Conservation (phyloP, 257 asterid genomes). For the Solanum pennellii region DNA sequence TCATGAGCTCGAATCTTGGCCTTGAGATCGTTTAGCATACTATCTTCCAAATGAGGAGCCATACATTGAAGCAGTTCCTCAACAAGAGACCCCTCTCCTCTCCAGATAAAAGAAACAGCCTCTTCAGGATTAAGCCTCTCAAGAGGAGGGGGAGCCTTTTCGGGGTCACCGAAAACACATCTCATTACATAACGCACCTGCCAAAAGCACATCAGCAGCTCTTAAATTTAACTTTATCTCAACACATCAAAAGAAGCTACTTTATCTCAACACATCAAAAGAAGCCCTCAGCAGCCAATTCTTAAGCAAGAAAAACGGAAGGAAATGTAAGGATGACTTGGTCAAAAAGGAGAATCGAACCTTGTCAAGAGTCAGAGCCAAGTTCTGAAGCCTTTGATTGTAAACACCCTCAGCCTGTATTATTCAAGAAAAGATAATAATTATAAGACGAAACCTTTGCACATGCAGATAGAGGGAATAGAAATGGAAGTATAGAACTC, state of each 20-base stretch:
- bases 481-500: neutral
- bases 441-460: too few relatives aligned
- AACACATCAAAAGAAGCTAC: neutral
- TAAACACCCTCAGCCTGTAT: constrained; percentile 95
- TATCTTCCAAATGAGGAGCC: constrained; percentile 81
- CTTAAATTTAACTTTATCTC: neutral
- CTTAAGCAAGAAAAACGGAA: neutral
- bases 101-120: constrained; percentile 72
- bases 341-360: constrained; percentile 20
- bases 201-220: neutral
- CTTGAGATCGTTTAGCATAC: constrained; percentile 53
- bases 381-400: constrained; percentile 92
- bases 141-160: constrained; percentile 90
- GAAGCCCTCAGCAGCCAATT: neutral
- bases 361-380: constrained; percentile 97
- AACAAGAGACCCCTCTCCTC: constrained; percentile 84
- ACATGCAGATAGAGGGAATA: neutral
- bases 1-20: constrained; percentile 70
- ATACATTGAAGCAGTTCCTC: constrained; percentile 75
- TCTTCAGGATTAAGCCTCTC: constrained; percentile 76
- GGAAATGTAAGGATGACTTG: neutral
- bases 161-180: constrained; percentile 88
- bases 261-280: neutral
- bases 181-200: constrained; percentile 98
- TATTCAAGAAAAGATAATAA: constrained; percentile 6